Evolutionary conservation across 768 basidiomycete genomes (phyloP).

Genomic region (Asterophora lycoperdoides): DNA sequence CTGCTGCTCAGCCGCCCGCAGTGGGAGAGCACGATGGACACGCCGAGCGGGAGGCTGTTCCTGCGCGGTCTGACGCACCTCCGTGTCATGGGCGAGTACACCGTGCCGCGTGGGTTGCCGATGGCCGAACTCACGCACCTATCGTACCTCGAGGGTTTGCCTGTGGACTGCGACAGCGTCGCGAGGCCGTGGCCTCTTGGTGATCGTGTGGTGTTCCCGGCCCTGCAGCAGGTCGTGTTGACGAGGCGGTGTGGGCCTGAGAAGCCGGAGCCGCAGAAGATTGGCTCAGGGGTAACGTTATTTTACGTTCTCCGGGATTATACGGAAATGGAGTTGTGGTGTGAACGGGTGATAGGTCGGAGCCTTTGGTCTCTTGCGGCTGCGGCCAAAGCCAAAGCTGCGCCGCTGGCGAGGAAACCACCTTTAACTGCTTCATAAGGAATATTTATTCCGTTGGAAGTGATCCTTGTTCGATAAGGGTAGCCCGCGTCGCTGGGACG

Average conservation of each 20-base stretch:
- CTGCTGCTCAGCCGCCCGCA: slow-evolving; percentile 24
- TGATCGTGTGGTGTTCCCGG: slow-evolving; percentile 22
- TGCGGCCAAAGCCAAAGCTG: slow-evolving; percentile 9
- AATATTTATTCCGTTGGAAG: too few species aligned
- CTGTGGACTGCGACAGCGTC: slow-evolving; percentile 13
- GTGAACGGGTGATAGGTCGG: slow-evolving; percentile 24
- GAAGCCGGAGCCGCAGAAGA: slow-evolving; percentile 19
- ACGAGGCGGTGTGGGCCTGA: slow-evolving; percentile 23
- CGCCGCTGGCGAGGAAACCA: slow-evolving; percentile 3
- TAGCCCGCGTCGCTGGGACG: background rate
- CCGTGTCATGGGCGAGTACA: slow-evolving; percentile 28
- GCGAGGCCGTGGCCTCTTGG: slow-evolving; percentile 18
- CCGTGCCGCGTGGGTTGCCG: slow-evolving; percentile 19
- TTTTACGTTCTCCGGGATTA: slow-evolving; percentile 24
- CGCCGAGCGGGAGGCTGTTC: slow-evolving; percentile 23
- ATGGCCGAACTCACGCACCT: slow-evolving; percentile 27
- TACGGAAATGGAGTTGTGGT: slow-evolving; percentile 36
- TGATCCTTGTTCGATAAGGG: background rate
- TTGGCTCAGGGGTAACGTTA: slow-evolving; percentile 21
- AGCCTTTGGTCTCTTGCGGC: slow-evolving; percentile 29
- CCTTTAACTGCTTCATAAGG: too few species aligned
- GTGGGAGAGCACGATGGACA: slow-evolving; percentile 20
- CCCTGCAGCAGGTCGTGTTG: slow-evolving; percentile 28
- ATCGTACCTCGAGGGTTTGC: slow-evolving; percentile 21
- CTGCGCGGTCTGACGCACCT: slow-evolving; percentile 30